Evolutionary conservation across 306 rosid species (phyloP).

Genomic region (Sesbania bispinosa): DNA sequence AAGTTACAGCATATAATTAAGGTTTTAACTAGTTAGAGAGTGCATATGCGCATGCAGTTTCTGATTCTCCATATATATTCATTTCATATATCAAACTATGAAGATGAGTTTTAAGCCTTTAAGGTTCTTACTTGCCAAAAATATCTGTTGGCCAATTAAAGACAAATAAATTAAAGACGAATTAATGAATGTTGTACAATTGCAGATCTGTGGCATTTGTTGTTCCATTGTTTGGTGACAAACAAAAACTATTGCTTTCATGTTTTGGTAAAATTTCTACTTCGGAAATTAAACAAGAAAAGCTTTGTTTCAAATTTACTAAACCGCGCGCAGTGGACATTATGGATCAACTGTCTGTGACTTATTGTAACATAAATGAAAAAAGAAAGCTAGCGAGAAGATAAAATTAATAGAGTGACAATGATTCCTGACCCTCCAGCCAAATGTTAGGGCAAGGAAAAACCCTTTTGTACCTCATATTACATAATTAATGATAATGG

Average conservation of each 20-base stretch:
- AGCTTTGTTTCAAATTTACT: constrained; percentile 26
- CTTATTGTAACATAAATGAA: constrained; percentile 24
- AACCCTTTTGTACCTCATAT: not conserved
- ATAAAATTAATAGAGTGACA: not conserved
- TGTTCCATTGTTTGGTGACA: constrained; percentile 32
- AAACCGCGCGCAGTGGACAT: not conserved
- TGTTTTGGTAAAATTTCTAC: constrained; percentile 36
- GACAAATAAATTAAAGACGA: not conserved
- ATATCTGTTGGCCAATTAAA: not conserved
- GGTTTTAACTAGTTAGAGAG: too few species aligned
- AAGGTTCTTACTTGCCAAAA: not conserved
- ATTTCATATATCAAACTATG: too few species aligned
- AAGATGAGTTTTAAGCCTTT: too few species aligned
- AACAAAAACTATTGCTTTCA: constrained; percentile 20
- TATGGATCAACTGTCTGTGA: constrained; percentile 3
- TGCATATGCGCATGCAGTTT: too few species aligned
- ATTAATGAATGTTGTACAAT: not conserved
- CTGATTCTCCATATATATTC: too few species aligned
- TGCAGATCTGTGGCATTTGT: constrained; percentile 13
- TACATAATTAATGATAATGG: not conserved
- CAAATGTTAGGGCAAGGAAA: not conserved
- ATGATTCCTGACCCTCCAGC: constrained; percentile 17
- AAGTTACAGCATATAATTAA: too few species aligned
- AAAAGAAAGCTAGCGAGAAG: not conserved
- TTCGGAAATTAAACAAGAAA: not conserved